Conservation (phyloP, 2,329 filamentous ascomycete genomes). For the Grosmannia penicillata region DNA sequence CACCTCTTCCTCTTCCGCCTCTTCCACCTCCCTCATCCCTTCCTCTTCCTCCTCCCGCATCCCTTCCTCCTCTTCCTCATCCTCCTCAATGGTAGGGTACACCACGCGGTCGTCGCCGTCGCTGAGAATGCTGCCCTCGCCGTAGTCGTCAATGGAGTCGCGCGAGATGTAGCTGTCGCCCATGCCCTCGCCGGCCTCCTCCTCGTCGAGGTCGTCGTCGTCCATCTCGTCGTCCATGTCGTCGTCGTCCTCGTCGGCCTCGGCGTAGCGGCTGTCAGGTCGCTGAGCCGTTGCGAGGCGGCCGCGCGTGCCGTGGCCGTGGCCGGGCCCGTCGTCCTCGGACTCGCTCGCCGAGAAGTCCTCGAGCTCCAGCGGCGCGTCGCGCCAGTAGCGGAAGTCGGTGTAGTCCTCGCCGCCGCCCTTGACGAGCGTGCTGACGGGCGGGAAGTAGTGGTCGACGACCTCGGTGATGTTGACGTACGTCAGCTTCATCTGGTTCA, state of each 20-base stretch:
- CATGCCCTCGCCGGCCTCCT: slow-evolving; percentile 28
- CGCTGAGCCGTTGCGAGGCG: slow-evolving; percentile 17
- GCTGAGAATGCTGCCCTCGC: slow-evolving; percentile 26
- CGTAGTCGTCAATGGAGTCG: slow-evolving; percentile 20
- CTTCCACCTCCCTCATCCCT: slow-evolving; percentile 6
- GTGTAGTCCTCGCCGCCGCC: slow-evolving; percentile 90
- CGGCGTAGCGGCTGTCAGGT: no score
- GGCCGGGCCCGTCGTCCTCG: slow-evolving; percentile 29
- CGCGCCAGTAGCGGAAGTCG: slow-evolving; percentile 94
- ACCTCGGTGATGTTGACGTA: slow-evolving; percentile 96
- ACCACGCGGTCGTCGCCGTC: slow-evolving; percentile 27
- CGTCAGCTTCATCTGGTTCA: slow-evolving; percentile 92
- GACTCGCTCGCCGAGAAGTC: slow-evolving; percentile 79
- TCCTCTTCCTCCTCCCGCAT: slow-evolving; percentile 26
- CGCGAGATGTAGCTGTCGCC: slow-evolving; percentile 28
- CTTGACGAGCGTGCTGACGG: slow-evolving; percentile 72
- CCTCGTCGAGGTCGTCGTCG: slow-evolving; percentile 24
- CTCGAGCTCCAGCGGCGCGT: slow-evolving; percentile 66
- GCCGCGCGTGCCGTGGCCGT: no score
- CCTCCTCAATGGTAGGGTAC: slow-evolving; percentile 23
- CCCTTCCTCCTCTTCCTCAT: slow-evolving; percentile 20
- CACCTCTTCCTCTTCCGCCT: slow-evolving; percentile 3
- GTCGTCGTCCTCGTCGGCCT: slow-evolving; percentile 24
- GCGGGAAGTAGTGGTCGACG: slow-evolving; percentile 95
- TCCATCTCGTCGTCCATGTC: slow-evolving; percentile 28